phyloP scores from a whole-genome alignment of 2,329 filamentous ascomycete species.

The Trichoderma harzianum region DNA sequence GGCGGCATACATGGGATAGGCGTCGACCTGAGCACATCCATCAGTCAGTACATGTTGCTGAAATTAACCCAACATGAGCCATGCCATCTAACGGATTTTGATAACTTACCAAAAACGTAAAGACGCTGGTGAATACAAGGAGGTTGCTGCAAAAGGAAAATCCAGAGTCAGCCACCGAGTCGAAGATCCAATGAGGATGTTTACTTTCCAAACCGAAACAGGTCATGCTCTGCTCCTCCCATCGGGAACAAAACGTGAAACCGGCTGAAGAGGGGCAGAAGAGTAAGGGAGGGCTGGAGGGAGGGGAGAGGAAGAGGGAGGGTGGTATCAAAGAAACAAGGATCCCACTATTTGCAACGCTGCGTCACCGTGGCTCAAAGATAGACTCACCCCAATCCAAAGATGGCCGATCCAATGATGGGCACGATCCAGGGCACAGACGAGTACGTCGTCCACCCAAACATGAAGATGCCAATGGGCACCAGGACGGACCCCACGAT shows the following conservation, averaged over 20 bases:
- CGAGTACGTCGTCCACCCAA: conserved; percentile 78
- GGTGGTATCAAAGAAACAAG: not conserved
- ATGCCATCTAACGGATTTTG: not conserved
- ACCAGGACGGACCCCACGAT: conserved; percentile 74
- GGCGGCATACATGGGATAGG: conserved; percentile 72
- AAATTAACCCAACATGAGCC: not conserved
- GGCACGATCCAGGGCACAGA: conserved; percentile 73
- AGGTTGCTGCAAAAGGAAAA: conserved; percentile 55
- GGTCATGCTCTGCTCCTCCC: not conserved
- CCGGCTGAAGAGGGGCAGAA: not conserved
- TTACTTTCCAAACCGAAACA: not conserved
- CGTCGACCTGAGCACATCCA: conserved; percentile 54
- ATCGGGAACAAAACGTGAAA: not conserved
- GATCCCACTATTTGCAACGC: conserved; percentile 17
- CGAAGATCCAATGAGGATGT: conserved; percentile 6
- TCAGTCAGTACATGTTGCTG: not conserved
- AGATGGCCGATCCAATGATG: conserved; percentile 68
- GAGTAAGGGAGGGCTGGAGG: not conserved
- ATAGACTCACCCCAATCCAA: conserved; percentile 63
- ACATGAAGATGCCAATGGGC: conserved; percentile 80
- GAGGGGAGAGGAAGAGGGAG: not conserved
- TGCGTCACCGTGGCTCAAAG: conserved; percentile 17
- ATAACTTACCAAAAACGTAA: conserved; percentile 75
- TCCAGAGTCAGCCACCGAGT: conserved; percentile 27
- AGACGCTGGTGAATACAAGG: conserved; percentile 77